Conservation (phyloP, 2,329 filamentous ascomycete species). For the Cladophialophora psammophila region DNA sequence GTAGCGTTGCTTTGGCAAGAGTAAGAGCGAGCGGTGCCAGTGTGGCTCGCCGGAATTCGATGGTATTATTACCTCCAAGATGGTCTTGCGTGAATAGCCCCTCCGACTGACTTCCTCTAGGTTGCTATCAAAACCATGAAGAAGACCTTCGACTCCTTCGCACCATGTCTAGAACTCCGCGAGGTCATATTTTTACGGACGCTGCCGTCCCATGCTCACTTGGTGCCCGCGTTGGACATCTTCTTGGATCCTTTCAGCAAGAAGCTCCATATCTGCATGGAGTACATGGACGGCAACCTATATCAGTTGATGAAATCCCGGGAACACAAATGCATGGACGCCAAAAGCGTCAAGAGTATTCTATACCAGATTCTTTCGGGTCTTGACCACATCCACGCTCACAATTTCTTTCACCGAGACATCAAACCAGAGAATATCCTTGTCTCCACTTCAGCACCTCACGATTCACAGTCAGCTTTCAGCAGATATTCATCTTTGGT, state of each 20-base stretch:
- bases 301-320: slow-evolving; percentile 99
- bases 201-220: slow-evolving; percentile 83
- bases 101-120: slow-evolving; percentile 56
- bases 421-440: slow-evolving; percentile 99
- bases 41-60: slow-evolving; percentile 85
- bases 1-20: slow-evolving; percentile 89
- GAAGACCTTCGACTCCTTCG: slow-evolving; percentile 95
- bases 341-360: slow-evolving; percentile 93
- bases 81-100: neutral
- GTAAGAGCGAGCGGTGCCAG: slow-evolving; percentile 89
- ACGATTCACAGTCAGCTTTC: slow-evolving; percentile 84
- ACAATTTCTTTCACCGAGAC: slow-evolving; percentile 97
- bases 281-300: slow-evolving; percentile 99
- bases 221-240: slow-evolving; percentile 97
- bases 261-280: slow-evolving; percentile 98
- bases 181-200: slow-evolving; percentile 97
- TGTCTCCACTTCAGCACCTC: slow-evolving; percentile 85
- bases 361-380: slow-evolving; percentile 96
- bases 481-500: slow-evolving; percentile 91
- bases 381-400: slow-evolving; percentile 94
- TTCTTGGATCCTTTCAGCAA: slow-evolving; percentile 96
- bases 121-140: slow-evolving; percentile 99
- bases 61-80: slow-evolving; percentile 66
- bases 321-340: slow-evolving; percentile 92
- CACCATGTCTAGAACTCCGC: slow-evolving; percentile 87